These are phyloP conservation scores for Exophiala xenobiotica DNA, from an alignment of 2,329 filamentous ascomycete species.

Conservation along the genomic window DNA sequence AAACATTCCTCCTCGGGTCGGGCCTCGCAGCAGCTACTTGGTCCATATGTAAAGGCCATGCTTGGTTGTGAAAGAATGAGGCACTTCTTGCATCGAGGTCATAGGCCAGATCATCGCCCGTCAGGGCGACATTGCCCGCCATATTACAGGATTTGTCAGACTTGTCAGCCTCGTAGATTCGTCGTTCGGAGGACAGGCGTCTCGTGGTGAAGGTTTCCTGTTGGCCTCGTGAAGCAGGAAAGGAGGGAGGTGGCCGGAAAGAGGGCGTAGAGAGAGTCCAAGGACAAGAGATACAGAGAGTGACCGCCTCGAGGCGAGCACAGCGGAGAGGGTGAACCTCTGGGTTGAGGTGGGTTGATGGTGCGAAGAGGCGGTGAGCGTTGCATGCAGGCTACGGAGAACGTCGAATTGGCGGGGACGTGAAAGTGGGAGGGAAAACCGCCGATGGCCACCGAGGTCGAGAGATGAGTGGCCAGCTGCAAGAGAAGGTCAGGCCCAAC, in stretches of 20 bases:
- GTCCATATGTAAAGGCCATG: slow-evolving; percentile 46
- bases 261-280: slow-evolving; percentile 16
- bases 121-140: slow-evolving; percentile 48
- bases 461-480: slow-evolving; percentile 4
- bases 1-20: slow-evolving; percentile 41
- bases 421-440: slow-evolving; percentile 14
- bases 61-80: slow-evolving; percentile 42
- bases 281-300: slow-evolving; percentile 25
- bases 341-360: slow-evolving; percentile 17
- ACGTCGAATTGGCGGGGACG: slow-evolving; percentile 23
- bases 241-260: slow-evolving; percentile 19
- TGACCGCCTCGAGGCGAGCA: slow-evolving; percentile 27
- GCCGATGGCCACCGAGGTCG: slow-evolving; percentile 2
- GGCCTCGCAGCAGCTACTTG: slow-evolving; percentile 37
- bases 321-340: slow-evolving; percentile 20
- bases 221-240: slow-evolving; percentile 28
- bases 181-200: slow-evolving; percentile 23
- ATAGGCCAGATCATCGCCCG: slow-evolving; percentile 46
- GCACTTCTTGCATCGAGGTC: slow-evolving; percentile 48
- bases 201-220: slow-evolving; percentile 18
- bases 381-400: slow-evolving; percentile 21
- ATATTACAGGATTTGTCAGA: slow-evolving; percentile 31
- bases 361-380: slow-evolving; percentile 28
- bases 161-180: slow-evolving; percentile 15
- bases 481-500: background rate